Evolutionary conservation across 164 flowering plant species (phyloP).

Genomic region (Magnolia changhungtana): DNA sequence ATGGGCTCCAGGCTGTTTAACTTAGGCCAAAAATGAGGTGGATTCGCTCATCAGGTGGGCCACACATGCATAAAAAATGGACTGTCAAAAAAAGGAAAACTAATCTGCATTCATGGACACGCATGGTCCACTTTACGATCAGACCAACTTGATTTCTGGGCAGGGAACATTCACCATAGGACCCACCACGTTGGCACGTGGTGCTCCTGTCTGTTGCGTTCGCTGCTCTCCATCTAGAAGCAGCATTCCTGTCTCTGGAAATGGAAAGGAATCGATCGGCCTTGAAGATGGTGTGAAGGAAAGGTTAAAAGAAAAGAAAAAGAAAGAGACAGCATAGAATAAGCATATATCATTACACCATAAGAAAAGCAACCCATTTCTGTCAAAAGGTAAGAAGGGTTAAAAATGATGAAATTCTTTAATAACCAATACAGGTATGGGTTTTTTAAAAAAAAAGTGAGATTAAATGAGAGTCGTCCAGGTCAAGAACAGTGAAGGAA

Average conservation of each 20-base stretch:
- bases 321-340: constrained; percentile 11
- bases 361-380: constrained; percentile 14
- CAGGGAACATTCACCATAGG: background rate
- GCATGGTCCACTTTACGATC: background rate
- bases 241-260: background rate
- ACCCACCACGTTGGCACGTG: background rate
- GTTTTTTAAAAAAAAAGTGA: constrained; percentile 1
- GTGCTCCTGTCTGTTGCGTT: background rate
- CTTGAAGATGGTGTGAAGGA: background rate
- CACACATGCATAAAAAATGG: no score
- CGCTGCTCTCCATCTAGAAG: no score
- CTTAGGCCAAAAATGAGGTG: no score
- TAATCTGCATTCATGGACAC: background rate
- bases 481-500: background rate
- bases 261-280: background rate
- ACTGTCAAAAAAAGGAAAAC: background rate
- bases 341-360: constrained; percentile 11
- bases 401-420: constrained; percentile 11
- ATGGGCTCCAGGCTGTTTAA: no score
- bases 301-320: background rate
- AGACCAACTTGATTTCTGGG: background rate
- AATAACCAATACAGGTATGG: background rate
- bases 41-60: no score
- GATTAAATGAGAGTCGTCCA: background rate
- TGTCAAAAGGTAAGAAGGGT: constrained; percentile 7